These are phyloP conservation scores for Persicaria tinctoria DNA, from an alignment of 148 eudicot genomes.

Conservation along the genomic window DNA sequence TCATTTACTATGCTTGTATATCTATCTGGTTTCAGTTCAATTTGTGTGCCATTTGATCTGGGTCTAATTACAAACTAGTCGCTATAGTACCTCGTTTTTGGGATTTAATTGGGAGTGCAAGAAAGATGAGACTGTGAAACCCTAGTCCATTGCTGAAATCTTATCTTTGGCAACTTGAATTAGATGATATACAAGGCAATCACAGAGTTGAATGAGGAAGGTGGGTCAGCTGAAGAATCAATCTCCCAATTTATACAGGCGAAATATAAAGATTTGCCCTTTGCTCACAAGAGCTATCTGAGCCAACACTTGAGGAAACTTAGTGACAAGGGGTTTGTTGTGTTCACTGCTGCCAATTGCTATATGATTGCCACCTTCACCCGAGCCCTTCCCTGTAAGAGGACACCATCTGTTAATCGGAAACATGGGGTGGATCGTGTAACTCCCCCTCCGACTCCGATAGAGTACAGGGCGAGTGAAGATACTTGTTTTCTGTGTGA, in stretches of 20 bases:
- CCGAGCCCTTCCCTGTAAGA: neutral
- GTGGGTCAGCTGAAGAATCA: slow-evolving; percentile 28
- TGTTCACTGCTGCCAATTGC: slow-evolving; percentile 11
- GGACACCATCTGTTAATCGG: neutral
- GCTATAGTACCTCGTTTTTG: too few relatives aligned
- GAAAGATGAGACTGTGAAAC: neutral
- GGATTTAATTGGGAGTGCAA: too few relatives aligned
- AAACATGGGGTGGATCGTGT: neutral
- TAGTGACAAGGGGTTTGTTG: slow-evolving; percentile 19
- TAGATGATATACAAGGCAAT: slow-evolving; percentile 34
- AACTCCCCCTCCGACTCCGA: neutral
- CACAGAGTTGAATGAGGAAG: slow-evolving; percentile 25
- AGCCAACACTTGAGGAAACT: slow-evolving; percentile 27
- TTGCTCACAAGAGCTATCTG: slow-evolving; percentile 26
- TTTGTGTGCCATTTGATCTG: too few relatives aligned
- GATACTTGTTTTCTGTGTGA: neutral
- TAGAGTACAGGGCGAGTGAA: neutral
- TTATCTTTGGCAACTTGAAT: slow-evolving; percentile 4
- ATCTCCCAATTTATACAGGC: slow-evolving; percentile 21
- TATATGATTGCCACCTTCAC: slow-evolving; percentile 13
- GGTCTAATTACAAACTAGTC: too few relatives aligned
- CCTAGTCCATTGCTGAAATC: neutral
- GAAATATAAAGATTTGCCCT: slow-evolving; percentile 28
- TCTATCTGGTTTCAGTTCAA: neutral
- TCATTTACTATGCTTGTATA: neutral